Percentiles rank a stretch among this genome's conserved stretches.
Evolutionary conservation across 2,329 filamentous ascomycete species (phyloP).

Genomic region (Gaeumannomyces tritici): DNA sequence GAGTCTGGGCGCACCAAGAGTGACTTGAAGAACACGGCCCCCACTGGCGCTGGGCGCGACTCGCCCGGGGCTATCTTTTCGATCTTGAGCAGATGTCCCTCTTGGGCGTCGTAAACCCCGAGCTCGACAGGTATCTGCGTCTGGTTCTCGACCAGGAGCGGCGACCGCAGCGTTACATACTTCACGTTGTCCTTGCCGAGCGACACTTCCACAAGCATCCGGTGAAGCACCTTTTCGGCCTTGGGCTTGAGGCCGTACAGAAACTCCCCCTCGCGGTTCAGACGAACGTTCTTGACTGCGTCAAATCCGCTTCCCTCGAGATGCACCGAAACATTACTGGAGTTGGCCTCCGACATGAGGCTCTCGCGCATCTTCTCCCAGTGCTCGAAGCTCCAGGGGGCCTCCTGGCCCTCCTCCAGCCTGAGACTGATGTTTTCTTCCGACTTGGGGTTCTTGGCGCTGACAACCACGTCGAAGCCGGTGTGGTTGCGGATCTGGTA

Average conservation of each 20-base stretch:
- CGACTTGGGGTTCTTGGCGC: conserved; percentile 59
- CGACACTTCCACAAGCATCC: conserved; percentile 83
- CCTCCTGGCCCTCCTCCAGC: conserved; percentile 80
- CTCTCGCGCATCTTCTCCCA: conserved; percentile 95
- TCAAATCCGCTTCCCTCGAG: conserved; percentile 94
- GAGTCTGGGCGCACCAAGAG: conserved; percentile 84
- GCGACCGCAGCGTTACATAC: conserved; percentile 91
- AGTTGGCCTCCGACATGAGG: conserved; percentile 71
- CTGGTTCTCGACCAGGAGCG: conserved; percentile 85
- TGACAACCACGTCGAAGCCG: conserved; percentile 79
- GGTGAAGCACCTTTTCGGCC: conserved; percentile 75
- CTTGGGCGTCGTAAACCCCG: conserved; percentile 77
- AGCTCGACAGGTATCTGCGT: conserved; percentile 94
- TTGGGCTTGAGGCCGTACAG: conserved; percentile 84
- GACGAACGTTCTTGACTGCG: conserved; percentile 72
- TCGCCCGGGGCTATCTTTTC: conserved; percentile 95
- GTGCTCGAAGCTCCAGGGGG: conserved; percentile 93
- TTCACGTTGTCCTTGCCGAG: conserved; percentile 95
- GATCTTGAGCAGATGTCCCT: conserved; percentile 89
- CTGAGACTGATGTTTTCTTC: conserved; percentile 66
- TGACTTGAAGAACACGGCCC: conserved; percentile 82
- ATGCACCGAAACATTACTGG: conserved; percentile 65
- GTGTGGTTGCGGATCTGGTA: conserved; percentile 95
- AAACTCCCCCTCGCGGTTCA: conserved; percentile 90
- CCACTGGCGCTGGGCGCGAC: conserved; percentile 80